Conservation (phyloP, 208 protist genomes). For the Crithidia sp. region DNA sequence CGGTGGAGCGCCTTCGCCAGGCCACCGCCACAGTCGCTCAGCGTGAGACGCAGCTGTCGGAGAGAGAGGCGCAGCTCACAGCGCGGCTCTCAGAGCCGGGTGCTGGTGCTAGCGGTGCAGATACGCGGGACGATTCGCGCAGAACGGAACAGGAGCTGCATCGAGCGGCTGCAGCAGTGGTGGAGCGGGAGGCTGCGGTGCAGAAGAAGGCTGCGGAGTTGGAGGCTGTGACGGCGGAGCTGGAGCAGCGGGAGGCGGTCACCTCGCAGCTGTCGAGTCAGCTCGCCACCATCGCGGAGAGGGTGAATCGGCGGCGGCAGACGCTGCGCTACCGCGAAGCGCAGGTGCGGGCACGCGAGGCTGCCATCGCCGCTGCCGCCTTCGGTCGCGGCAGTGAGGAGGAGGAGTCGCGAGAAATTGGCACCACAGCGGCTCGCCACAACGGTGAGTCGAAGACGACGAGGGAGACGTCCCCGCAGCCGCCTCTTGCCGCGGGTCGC, state of each 20-base stretch:
- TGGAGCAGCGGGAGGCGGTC: slow-evolving; percentile 50
- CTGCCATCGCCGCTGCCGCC: not conserved
- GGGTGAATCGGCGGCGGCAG: slow-evolving; percentile 41
- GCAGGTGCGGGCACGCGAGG: slow-evolving; percentile 6
- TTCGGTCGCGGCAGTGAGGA: not conserved
- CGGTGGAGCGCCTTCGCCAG: slow-evolving; percentile 25
- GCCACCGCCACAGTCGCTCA: slow-evolving; percentile 21
- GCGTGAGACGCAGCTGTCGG: slow-evolving; percentile 12
- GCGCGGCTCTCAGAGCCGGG: not conserved
- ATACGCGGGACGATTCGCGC: not conserved
- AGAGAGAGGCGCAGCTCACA: slow-evolving; percentile 7
- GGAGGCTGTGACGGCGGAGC: slow-evolving; percentile 20
- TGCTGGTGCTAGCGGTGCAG: not conserved
- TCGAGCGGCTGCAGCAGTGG: slow-evolving; percentile 20
- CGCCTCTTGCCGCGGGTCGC: not conserved
- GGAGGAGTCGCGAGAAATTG: too few relatives aligned
- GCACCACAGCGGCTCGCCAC: not conserved
- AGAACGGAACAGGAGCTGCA: slow-evolving; percentile 27
- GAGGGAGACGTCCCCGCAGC: slow-evolving; percentile 5
- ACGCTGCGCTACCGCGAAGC: slow-evolving; percentile 28
- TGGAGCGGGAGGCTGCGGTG: slow-evolving; percentile 37
- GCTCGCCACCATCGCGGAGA: slow-evolving; percentile 63
- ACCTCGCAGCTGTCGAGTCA: slow-evolving; percentile 46
- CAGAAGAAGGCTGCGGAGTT: slow-evolving; percentile 32
- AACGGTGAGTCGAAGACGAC: not conserved